Conservation (phyloP, 768 basidiomycete genomes). For the Kwoniella pini region DNA sequence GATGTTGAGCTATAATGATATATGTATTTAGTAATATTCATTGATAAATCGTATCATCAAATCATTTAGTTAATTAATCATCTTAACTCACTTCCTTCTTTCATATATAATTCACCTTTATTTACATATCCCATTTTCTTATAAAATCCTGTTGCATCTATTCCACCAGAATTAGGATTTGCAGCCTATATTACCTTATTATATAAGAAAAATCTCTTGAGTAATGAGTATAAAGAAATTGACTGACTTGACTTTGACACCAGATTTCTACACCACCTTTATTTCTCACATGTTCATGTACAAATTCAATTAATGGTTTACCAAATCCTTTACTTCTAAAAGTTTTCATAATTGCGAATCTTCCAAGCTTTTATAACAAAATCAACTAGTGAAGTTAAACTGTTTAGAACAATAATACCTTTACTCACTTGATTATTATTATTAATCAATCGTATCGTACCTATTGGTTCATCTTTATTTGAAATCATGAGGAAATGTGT, state of each 20-base stretch:
- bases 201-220: too few relatives aligned
- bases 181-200: too few relatives aligned
- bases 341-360: slow-evolving; percentile 19
- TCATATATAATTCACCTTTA: slow-evolving; percentile 20
- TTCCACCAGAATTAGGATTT: slow-evolving; percentile 11
- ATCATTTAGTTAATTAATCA: too few relatives aligned
- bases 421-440: slow-evolving; percentile 18
- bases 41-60: too few relatives aligned
- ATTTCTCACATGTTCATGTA: slow-evolving; percentile 22
- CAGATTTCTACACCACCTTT: slow-evolving; percentile 24
- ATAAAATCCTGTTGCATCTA: slow-evolving; percentile 28
- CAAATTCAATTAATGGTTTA: slow-evolving; percentile 15
- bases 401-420: not conserved
- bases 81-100: slow-evolving; percentile 35
- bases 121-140: slow-evolving; percentile 19
- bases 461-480: slow-evolving; percentile 3
- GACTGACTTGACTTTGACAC: slow-evolving; percentile 25
- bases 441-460: slow-evolving; percentile 19
- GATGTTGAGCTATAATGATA: slow-evolving; percentile 1
- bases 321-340: slow-evolving; percentile 24
- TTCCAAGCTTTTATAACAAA: slow-evolving; percentile 19
- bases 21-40: not conserved
- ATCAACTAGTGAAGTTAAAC: not conserved
- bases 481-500: slow-evolving; percentile 25
- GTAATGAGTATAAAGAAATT: too few relatives aligned